phyloP scores from a whole-genome alignment of 176 grass and related monocot species.

The Lolium perenne region DNA sequence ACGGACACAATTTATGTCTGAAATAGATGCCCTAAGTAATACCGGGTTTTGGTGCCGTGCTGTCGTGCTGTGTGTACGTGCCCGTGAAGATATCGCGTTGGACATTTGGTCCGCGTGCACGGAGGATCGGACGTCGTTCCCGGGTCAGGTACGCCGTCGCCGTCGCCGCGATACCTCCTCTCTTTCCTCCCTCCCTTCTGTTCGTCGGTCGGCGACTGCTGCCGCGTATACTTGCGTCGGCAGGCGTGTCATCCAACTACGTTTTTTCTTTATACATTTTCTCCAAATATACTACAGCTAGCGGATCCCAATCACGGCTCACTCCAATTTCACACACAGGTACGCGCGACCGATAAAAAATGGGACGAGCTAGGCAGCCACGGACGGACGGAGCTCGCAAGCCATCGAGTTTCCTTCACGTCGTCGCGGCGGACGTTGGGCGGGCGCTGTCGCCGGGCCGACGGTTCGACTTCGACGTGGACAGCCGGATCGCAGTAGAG shows the following conservation, averaged over 20 bases:
- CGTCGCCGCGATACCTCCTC: background rate
- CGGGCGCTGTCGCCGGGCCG: slow-evolving; percentile 39
- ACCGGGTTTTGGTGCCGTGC: background rate
- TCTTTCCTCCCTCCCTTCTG: background rate
- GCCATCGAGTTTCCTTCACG: background rate
- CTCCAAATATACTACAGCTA: background rate
- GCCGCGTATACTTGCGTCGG: slow-evolving; percentile 4
- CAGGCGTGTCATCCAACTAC: background rate
- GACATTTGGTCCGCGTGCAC: background rate
- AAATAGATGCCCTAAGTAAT: no score
- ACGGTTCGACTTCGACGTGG: slow-evolving; percentile 34
- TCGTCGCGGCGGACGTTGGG: slow-evolving; percentile 34
- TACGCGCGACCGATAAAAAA: background rate
- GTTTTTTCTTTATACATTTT: no score
- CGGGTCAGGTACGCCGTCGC: slow-evolving; percentile 36
- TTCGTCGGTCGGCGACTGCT: background rate
- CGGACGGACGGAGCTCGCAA: background rate
- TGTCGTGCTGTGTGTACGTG: background rate
- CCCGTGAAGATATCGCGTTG: background rate
- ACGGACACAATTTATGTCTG: no score
- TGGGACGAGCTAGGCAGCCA: background rate
- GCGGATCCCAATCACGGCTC: background rate
- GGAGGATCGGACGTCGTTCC: slow-evolving; percentile 45
- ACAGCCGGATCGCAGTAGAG: slow-evolving; percentile 33
- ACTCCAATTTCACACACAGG: background rate